Base-by-base conservation (phyloP, 2,329 filamentous ascomycete species). In the Akanthomyces dipterigenus region DNA sequence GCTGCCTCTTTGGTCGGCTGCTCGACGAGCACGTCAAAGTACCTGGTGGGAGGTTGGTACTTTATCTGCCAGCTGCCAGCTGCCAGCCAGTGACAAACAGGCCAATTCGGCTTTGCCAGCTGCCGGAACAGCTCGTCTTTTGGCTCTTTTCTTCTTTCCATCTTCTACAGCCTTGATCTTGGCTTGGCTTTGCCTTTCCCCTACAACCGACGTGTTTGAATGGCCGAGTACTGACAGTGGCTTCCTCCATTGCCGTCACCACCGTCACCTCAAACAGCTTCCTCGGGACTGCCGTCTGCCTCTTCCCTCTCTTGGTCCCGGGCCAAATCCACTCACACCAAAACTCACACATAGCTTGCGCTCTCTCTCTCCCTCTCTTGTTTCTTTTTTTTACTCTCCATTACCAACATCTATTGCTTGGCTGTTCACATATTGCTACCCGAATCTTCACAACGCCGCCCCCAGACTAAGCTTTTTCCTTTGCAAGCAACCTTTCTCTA, bases 311-410 rank as follows among this genome's bases (percentile, higher is more conserved):
- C 49, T 60, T 53, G 57, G 57, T 60, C 28, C 57, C 28, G 48
- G 57, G 57, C 31, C 48, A 20, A 60, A 53, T 46, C 57, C 57
- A 60, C 57, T 26, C 57, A 60, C 57, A 60, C 57, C 57, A 60
- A 60, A 60, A 60, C 57, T 60, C 57, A 46, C 55, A 49, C 57
- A 45, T 46, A 51, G 46, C 56, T 60, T 22, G n/a, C 14, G 24
- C 49, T 36, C 36, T 54, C 36, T 50, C 26, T 5, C 56, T n/a
- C 28, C 9, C 26, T 36, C 55, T 57, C n/a, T 42, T 56, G n/a
- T 42, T 42, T 26, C 12, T 18, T 48, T 24, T 38, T 31, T 43
- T 22, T 1, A n/a, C 20, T 49, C 31, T 24, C 20, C 20, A 7
- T 20, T 53, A 18, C 38, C 34, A 36, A 45, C 40, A 28, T 60